Evolutionary conservation across 106 monocot genomes (phyloP).

Genomic region (Hemerocallis citrina): DNA sequence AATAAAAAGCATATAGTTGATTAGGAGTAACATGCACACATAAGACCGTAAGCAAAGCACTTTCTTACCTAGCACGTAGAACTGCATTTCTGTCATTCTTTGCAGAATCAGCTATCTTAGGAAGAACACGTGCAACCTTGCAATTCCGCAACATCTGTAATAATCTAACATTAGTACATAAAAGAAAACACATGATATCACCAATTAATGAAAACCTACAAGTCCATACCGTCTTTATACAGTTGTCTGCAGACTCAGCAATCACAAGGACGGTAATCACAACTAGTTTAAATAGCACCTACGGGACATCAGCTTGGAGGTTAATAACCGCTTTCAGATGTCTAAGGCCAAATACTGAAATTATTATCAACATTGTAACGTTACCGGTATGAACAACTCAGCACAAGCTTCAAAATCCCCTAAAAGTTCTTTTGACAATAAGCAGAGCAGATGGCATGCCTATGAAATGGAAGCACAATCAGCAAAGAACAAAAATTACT

Average conservation of each 20-base stretch:
- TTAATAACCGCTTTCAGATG: background rate
- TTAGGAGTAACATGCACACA: background rate
- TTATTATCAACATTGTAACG: background rate
- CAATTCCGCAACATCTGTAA: slow-evolving; percentile 92
- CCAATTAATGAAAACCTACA: background rate
- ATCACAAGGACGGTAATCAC: slow-evolving; percentile 99
- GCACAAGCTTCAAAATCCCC: slow-evolving; percentile 98
- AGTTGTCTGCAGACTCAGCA: slow-evolving; percentile 97
- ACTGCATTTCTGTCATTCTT: slow-evolving; percentile 89
- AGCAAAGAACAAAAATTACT: background rate
- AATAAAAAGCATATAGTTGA: background rate
- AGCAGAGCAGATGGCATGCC: slow-evolving; percentile 86
- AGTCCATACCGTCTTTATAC: slow-evolving; percentile 86
- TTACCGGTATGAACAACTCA: slow-evolving; percentile 95
- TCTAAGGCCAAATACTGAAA: background rate
- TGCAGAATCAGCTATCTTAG: slow-evolving; percentile 76
- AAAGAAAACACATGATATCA: slow-evolving; percentile 1
- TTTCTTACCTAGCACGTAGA: slow-evolving; percentile 87
- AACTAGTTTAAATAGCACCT: slow-evolving; percentile 99
- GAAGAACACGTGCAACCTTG: slow-evolving; percentile 89
- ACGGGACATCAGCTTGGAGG: slow-evolving; percentile 3
- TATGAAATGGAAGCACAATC: slow-evolving; percentile 20
- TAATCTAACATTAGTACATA: slow-evolving; percentile 7
- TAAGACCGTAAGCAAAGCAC: background rate
- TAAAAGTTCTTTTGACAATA: slow-evolving; percentile 93